These are phyloP conservation scores for Geosmithia morbida DNA, from an alignment of 2,329 filamentous ascomycete genomes.

Conservation along the genomic window DNA sequence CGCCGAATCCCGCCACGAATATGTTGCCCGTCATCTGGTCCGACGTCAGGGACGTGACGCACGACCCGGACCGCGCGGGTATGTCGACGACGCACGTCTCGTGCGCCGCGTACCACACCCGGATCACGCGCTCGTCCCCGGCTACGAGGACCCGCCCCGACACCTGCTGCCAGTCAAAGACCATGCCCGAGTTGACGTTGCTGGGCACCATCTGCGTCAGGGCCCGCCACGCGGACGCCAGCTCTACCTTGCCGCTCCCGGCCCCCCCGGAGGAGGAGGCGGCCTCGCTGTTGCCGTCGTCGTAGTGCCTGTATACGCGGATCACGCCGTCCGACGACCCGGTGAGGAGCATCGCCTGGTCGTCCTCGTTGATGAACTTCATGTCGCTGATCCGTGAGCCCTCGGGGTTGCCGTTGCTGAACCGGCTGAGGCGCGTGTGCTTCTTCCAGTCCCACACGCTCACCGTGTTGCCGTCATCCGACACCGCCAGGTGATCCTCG, in stretches of 20 bases:
- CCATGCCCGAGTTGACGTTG: conserved; percentile 87
- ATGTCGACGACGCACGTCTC: conserved; percentile 93
- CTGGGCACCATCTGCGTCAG: conserved; percentile 88
- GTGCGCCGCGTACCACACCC: conserved; percentile 88
- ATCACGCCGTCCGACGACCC: conserved; percentile 92
- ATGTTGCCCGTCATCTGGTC: conserved; percentile 97
- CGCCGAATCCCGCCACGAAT: conserved; percentile 91
- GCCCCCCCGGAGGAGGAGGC: neutral
- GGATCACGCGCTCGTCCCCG: conserved; percentile 87
- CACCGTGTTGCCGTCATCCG: conserved; percentile 84
- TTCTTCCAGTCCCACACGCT: conserved; percentile 89
- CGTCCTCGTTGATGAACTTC: conserved; percentile 96
- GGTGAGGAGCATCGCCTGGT: conserved; percentile 86
- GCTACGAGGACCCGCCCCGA: conserved; percentile 89
- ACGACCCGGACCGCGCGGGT: conserved; percentile 83
- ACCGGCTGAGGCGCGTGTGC: conserved; percentile 60
- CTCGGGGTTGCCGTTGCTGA: conserved; percentile 86
- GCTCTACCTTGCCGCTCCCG: conserved; percentile 45
- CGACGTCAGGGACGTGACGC: conserved; percentile 88
- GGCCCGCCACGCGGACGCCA: conserved; percentile 84
- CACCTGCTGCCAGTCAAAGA: conserved; percentile 99
- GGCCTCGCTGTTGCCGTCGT: conserved; percentile 26
- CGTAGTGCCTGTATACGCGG: conserved; percentile 86
- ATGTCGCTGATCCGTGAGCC: conserved; percentile 90
- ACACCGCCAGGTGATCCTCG: conserved; percentile 86